Evolutionary conservation across 495 filamentous ascomycete species (phyloP).

Genomic region (Aspergillus kassunensis): DNA sequence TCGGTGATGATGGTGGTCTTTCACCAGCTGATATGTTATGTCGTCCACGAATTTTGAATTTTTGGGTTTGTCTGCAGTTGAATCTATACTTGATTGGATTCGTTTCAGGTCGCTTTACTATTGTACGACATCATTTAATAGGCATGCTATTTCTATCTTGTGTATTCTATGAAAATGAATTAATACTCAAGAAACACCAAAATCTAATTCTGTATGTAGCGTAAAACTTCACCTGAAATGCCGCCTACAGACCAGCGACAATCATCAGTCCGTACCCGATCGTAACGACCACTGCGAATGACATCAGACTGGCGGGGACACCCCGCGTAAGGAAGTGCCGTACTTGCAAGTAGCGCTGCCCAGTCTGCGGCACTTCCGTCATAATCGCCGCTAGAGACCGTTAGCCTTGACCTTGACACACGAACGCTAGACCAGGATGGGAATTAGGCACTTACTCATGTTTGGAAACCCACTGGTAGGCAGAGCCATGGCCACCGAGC

Average conservation of each 20-base stretch:
- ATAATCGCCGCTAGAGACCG: conserved; percentile 79
- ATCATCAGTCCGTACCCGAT: conserved; percentile 85
- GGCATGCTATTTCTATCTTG: conserved; percentile 8
- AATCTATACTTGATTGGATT: not conserved
- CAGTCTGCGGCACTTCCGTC: conserved; percentile 92
- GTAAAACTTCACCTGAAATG: not conserved
- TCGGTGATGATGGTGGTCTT: not conserved
- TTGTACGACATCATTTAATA: conserved; percentile 9
- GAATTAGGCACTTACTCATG: conserved; percentile 74
- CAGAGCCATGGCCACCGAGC: conserved; percentile 76
- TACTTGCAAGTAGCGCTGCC: conserved; percentile 86
- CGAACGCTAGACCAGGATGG: conserved; percentile 4
- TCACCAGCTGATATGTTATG: conserved; percentile 1
- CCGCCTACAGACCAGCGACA: conserved; percentile 49
- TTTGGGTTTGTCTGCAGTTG: not conserved
- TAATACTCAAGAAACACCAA: not conserved
- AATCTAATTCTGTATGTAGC: not conserved
- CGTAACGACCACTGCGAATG: conserved; percentile 78
- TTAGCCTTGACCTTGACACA: conserved; percentile 16
- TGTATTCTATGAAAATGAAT: conserved; percentile 17
- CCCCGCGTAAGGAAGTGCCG: conserved; percentile 91
- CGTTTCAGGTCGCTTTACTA: conserved; percentile 4
- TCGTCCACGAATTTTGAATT: conserved; percentile 3
- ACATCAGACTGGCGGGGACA: conserved; percentile 77
- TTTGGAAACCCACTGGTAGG: conserved; percentile 97